Base-by-base conservation (phyloP, 2,329 filamentous ascomycete genomes). In the Penicillium decumbens region DNA sequence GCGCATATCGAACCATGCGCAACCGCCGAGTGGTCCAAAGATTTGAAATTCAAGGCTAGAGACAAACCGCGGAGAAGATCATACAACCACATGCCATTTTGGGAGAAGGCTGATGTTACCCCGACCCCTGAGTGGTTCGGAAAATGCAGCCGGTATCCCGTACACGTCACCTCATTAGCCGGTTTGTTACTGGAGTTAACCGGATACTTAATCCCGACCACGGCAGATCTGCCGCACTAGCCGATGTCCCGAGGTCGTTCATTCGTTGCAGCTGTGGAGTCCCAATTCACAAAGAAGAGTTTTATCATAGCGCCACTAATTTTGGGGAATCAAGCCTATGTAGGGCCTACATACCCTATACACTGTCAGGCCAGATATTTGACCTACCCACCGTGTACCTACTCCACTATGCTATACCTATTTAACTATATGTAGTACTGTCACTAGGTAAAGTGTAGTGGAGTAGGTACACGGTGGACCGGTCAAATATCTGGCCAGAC, bases 131-230 rank as follows among this genome's bases (percentile, higher is more conserved):
- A 47, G 4, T 47, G 45, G 45, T 2, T 9, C 23, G 48, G 47
- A 49, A 13, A 48, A 42, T 35, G 20, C 6, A 53, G 35, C 47
- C 50, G 40, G 10, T 4, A 8, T 6, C 3, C 13, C 15, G 4
- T 20, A 15, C 8, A 35, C 32, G 15, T 20, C 32, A 35, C 8
- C 32, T 35, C 32, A 35, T 20, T 20, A 37, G 33, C 33, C 15
- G 18, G 33, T 18, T 33, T 9, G n/a, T 18, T 8, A 1, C 8
- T 15, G 33, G 3, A 8, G 33, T 20, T 28, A 39, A 32, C 20
- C 24, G 9, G 10, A 33, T 42, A 49, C 43, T 33, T 38, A 42
- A 49, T 45, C 18, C 44, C 23, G 44, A 47, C 41, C 15, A 43
- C 44, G 15, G 20, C 28, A 41, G 24, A 47, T 41, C 6, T 9